Conservation (phyloP, 2,329 filamentous ascomycete species). For the Colletotrichum trifolii region DNA sequence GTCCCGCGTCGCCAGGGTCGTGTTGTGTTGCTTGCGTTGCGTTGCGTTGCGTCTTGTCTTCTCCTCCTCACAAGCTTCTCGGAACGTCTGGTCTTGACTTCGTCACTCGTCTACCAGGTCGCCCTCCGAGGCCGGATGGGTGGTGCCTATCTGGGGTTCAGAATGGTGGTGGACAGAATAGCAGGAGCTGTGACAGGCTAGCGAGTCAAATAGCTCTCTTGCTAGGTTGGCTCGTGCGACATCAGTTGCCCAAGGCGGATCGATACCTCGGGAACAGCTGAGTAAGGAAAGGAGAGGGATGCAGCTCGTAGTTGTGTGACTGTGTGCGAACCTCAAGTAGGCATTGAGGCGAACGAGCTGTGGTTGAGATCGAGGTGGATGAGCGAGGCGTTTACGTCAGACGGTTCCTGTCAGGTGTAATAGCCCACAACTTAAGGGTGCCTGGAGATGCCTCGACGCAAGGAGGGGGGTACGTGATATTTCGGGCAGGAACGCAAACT, state of each 20-base stretch:
- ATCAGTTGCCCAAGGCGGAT: constrained; percentile 11
- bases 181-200: not conserved
- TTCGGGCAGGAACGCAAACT: constrained; percentile 12
- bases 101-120: constrained; percentile 13
- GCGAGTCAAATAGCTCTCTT: constrained; percentile 28
- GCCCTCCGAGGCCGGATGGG: constrained; percentile 21
- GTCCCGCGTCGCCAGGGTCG: constrained; percentile 10
- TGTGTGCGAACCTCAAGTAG: too few relatives aligned
- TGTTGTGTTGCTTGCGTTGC: constrained; percentile 24
- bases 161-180: not conserved
- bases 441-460: constrained; percentile 9
- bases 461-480: constrained; percentile 19
- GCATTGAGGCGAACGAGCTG: constrained; percentile 10
- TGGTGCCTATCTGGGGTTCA: not conserved
- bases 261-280: constrained; percentile 29
- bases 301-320: too few relatives aligned
- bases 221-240: constrained; percentile 31
- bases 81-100: not conserved
- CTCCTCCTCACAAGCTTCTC: constrained; percentile 24
- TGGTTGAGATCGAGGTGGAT: constrained; percentile 16
- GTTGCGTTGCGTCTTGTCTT: constrained; percentile 22
- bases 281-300: not conserved
- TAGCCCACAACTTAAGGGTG: not conserved
- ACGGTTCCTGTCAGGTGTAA: constrained; percentile 23
- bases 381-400: constrained; percentile 29